These are phyloP conservation scores for Fusarium robinianum DNA, from an alignment of 2,329 filamentous ascomycete species.

Conservation along the genomic window DNA sequence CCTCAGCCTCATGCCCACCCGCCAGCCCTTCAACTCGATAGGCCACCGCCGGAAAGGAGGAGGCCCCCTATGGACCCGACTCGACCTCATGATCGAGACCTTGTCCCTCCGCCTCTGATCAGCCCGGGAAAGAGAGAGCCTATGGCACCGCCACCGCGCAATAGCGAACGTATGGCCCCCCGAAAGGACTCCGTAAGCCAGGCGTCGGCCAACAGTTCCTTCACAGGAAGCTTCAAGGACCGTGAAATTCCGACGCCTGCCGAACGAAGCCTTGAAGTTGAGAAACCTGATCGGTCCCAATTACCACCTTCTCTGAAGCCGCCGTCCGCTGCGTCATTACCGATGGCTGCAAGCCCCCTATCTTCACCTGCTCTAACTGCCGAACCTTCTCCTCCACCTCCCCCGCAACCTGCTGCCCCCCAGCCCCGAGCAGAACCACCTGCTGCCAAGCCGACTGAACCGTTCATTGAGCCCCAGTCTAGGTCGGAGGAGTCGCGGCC, in stretches of 20 bases:
- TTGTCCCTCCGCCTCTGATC: conserved; percentile 63
- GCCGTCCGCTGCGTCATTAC: conserved; percentile 31
- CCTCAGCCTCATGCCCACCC: conserved; percentile 34
- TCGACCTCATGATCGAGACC: conserved; percentile 57
- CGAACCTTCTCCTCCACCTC: conserved; percentile 36
- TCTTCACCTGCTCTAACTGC: conserved; percentile 18
- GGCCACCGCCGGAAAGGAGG: conserved; percentile 64
- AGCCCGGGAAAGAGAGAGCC: conserved; percentile 54
- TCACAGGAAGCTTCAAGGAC: conserved; percentile 42
- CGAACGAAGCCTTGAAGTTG: conserved; percentile 25
- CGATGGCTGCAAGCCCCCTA: conserved; percentile 32
- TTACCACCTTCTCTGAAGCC: conserved; percentile 28
- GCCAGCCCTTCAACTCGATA: conserved; percentile 40
- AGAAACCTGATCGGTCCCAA: conserved; percentile 22
- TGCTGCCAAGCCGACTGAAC: conserved; percentile 11
- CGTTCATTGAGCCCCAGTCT: conserved; percentile 9
- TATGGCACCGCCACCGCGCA: conserved; percentile 55
- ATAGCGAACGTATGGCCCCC: conserved; percentile 53
- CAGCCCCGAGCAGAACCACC: conserved; percentile 1
- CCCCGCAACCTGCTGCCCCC: conserved; percentile 31
- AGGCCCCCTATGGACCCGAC: conserved; percentile 68
- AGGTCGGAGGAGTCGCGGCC: conserved; percentile 27
- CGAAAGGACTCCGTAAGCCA: conserved; percentile 50
- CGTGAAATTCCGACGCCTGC: conserved; percentile 35
- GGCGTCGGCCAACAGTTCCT: conserved; percentile 29